Base-by-base conservation (phyloP, 2,329 filamentous ascomycete species). In the Fusarium compactum region DNA sequence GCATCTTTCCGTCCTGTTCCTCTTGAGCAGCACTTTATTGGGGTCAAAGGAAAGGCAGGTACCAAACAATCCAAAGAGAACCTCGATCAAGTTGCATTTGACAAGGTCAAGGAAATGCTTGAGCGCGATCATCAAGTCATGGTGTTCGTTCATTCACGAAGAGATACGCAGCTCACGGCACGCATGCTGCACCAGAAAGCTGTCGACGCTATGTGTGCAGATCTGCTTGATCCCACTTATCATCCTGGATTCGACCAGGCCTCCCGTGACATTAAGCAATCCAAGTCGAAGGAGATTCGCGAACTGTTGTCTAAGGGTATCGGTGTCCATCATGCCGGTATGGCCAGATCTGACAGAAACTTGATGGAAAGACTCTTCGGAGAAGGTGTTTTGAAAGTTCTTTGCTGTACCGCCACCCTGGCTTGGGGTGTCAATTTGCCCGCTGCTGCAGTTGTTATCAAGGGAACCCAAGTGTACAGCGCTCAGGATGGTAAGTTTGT, bases 401-500 rank as follows among this genome's bases (percentile, higher is more conserved):
- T 99, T 24, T 98, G 95, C 85, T 99, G 97, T 89, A 99, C 96
- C 4, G 96, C 96, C 14, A 99, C 96, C 2, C 86, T 99, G 27
- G 96, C 96, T 1, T 99, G 96, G 96, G 96, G 96, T 90, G 95
- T 99, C 78, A 99, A 99, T 80, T 88, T 99, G 80, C 96, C 96
- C 1, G 96, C 96, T 34, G 96, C 96, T 1, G 97, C 96, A 0
- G 96, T 99, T 53, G 88, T 99, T 56, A 99, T 99, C 86, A 99
- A 99, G 79, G 96, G 96, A 18, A 99, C 96, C 0, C 95, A 98
- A 77, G 89, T 99, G 0, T 99, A 99, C 82, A 98, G 95, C 78
- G 91, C 96, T 0, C 93, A 98, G 78, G 95, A 97, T 55, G 96
- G 96, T 80, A 97, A 97, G 80, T 98, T 98, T 74, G 92, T 98